Base-by-base conservation (phyloP, 768 basidiomycete genomes). In the Steccherinum ochraceum region DNA sequence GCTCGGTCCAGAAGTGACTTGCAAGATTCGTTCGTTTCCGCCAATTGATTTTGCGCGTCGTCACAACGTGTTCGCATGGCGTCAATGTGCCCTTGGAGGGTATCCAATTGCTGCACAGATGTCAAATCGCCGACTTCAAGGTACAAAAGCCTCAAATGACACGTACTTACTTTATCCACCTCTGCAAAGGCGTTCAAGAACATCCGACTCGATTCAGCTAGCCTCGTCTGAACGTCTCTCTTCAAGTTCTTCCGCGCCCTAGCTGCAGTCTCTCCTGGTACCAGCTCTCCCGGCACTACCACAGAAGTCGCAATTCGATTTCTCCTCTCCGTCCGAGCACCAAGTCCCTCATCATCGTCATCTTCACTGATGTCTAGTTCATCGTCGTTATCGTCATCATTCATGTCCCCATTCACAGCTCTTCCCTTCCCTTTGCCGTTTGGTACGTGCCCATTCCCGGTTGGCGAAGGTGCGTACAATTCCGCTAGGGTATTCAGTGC, bases 121-220 rank as follows among this genome's bases (percentile, higher is more conserved):
- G 40, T 23, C 39, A 35, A 11, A 46, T 25, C 25, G 4, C 20
- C 24, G 20, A 21, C 4, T 27, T 16, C 18, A 52, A 43, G 35
- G 45, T 35, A 24, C 12, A 23, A 25, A 16, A 46, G 24, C 16
- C 24, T 19, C 24, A 46, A 30, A 20, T 41, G 21, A 18, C 27
- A 45, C n/a, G 25, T 16, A 78, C 89, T 57, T 65, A 95, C 95
- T 70, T 89, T 77, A 70, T 97, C 89, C 27, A 98, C 92, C 57
- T 93, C 84, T 19, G 83, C 83, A 55, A 98, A 86, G 0, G 89
- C 92, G 23, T 78, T 76, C 50, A 98, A 64, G 64, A 99, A 96
- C 56, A 81, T 79, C 43, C 77, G 76, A 57, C 92, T 93, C 4
- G 90, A 90, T 48, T 87, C 81, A 0, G 86, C 81, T 42, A 97